Conservation (phyloP, 129 eudicot species). For the Tagetes erecta region DNA sequence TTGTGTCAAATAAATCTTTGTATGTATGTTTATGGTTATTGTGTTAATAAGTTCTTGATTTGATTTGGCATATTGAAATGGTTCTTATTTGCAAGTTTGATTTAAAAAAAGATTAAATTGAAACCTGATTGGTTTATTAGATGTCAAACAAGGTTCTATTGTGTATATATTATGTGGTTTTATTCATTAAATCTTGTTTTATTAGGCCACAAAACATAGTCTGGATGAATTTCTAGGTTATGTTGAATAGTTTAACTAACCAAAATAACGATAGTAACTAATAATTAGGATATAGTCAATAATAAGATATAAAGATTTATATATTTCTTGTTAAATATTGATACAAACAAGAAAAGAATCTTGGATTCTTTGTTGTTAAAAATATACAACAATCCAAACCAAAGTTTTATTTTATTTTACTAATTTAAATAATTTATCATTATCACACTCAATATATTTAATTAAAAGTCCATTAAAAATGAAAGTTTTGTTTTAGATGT, state of each 20-base stretch:
- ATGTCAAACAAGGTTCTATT: no score
- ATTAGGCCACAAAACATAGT: no score
- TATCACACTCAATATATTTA: neutral
- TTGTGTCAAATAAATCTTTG: neutral
- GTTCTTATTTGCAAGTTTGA: no score
- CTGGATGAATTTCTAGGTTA: no score
- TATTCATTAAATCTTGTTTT: no score
- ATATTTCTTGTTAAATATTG: neutral
- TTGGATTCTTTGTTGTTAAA: neutral
- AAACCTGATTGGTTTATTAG: no score
- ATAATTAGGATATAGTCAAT: neutral
- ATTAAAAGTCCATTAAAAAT: neutral
- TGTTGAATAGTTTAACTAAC: no score
- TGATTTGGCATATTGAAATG: neutral
- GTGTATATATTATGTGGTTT: no score
- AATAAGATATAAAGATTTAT: neutral
- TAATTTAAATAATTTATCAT: neutral
- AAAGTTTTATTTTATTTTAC: neutral
- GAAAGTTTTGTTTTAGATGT: neutral
- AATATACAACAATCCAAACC: conserved; percentile 7
- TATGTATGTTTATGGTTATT: neutral
- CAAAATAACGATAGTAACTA: neutral
- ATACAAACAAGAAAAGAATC: neutral
- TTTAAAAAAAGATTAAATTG: no score
- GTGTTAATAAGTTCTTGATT: neutral